Conservation (phyloP, 75 land plant genomes). For the Pinus tabuliformis region DNA sequence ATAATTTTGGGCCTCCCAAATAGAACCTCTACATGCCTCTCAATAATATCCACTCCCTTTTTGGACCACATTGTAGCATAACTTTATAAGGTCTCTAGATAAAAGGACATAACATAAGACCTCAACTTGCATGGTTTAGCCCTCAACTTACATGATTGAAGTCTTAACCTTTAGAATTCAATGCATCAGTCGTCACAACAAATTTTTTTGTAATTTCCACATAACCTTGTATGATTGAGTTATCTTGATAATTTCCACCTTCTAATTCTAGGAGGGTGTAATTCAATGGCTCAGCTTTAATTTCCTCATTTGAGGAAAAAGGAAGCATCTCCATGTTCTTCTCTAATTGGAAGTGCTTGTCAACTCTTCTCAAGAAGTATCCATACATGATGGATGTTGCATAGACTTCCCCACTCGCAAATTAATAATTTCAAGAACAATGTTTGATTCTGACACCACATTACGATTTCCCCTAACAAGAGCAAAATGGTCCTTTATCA, state of each 20-base stretch:
- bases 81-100: constrained; percentile 63
- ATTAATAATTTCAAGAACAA: constrained; percentile 58
- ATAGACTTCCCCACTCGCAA: constrained; percentile 72
- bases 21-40: constrained; percentile 74
- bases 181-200: constrained; percentile 22
- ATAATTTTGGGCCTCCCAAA: constrained; percentile 66
- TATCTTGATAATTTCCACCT: constrained; percentile 9
- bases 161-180: constrained; percentile 19
- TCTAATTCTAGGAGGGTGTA: too few relatives aligned
- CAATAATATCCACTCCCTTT: too few relatives aligned
- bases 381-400: too few relatives aligned
- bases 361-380: too few relatives aligned
- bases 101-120: constrained; percentile 67
- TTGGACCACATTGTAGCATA: constrained; percentile 66
- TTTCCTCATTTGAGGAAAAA: constrained; percentile 14
- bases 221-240: constrained; percentile 25
- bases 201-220: not conserved
- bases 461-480: constrained; percentile 52
- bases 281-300: constrained; percentile 7
- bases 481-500: constrained; percentile 63
- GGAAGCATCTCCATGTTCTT: constrained; percentile 60
- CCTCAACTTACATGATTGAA: constrained; percentile 28
- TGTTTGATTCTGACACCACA: constrained; percentile 12
- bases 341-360: constrained; percentile 73
- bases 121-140: constrained; percentile 39